Conservation (phyloP, 805 yeast species). For the Kuraishia ogatae region DNA sequence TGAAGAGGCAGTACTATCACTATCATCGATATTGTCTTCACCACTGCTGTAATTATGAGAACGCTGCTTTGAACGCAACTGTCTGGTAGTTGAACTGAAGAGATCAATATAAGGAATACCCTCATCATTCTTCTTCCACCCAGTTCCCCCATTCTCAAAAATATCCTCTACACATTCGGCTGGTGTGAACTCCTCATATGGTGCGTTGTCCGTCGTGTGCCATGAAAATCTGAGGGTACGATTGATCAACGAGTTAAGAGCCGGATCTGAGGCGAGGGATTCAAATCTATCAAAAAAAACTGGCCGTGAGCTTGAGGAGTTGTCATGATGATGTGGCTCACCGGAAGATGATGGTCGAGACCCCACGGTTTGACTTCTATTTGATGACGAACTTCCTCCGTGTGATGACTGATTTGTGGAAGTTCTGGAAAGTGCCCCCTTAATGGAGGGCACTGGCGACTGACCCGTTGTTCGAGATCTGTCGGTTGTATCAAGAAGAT, state of each 20-base stretch:
- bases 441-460: neutral
- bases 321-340: neutral
- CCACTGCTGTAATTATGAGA: neutral
- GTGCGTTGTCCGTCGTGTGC: slow-evolving; percentile 13
- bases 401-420: neutral
- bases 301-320: neutral
- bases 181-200: slow-evolving; percentile 46
- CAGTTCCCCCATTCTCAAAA: slow-evolving; percentile 54
- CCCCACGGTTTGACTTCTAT: neutral
- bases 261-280: slow-evolving; percentile 1
- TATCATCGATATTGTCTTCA: neutral
- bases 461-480: neutral
- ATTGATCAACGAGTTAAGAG: slow-evolving; percentile 15
- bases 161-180: slow-evolving; percentile 69
- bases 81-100: neutral
- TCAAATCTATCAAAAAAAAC: slow-evolving; percentile 11
- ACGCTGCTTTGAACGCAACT: neutral
- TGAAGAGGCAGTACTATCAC: neutral
- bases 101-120: slow-evolving; percentile 32
- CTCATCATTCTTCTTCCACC: slow-evolving; percentile 47
- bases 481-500: neutral
- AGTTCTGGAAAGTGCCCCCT: neutral
- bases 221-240: slow-evolving; percentile 22
- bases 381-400: neutral
- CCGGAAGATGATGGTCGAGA: neutral